Evolutionary conservation across 1,284 basidiomycete species (phyloP), one percentile per base, ranked within the genome.

Genomic region (Termitomyces sp.): DNA sequence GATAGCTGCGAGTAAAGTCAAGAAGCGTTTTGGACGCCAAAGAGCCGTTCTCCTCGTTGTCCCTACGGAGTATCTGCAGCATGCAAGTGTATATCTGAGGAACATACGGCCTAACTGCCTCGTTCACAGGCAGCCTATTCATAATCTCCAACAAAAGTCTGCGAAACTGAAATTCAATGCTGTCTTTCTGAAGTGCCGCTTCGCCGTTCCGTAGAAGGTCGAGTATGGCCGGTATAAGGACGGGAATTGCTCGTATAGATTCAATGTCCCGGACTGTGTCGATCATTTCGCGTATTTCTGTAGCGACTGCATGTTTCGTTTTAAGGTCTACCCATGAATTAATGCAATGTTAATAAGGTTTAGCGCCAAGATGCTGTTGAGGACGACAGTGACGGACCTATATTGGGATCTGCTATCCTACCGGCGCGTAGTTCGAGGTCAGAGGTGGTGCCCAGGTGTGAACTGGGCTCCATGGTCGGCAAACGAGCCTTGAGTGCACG

Each of bases 21-120:
- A 94, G 88, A 64, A 97, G 82, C 56, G 89, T 90, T 73, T 99
- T 99, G 80, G 96, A 92, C 53, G 89, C 92, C 2, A 89, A 81
- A 31, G 90, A 82, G 1, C 91, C 97, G 66, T 95, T 97, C 66
- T 99, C 97, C 73, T 99, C 97, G 67, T 97, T 98, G 75, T 99
- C 98, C 60, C 85, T 78, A 47, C 90, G 88, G 41, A 99, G 78
- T 41, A 95, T 77, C 61, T 90, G 79, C 52, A 98, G 80, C 81
- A 98, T 81, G 46, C 82, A 82, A 47, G 79, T 80, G 70, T 92
- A 89, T 47, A 98, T 82, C 15, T 80, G 71, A 30, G 81, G 74
- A 26, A 86, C 81, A 62, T 92, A 86, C 39, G 83, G 78, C 42
- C 90, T 82, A 46, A 94, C 78, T 8, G 83, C 77, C 56, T 99